A percentile compares a stretch with the other conserved stretches of the same genome.
phyloP scores from a whole-genome alignment of 2,329 filamentous ascomycete species.

The Hypoxylon sp. region DNA sequence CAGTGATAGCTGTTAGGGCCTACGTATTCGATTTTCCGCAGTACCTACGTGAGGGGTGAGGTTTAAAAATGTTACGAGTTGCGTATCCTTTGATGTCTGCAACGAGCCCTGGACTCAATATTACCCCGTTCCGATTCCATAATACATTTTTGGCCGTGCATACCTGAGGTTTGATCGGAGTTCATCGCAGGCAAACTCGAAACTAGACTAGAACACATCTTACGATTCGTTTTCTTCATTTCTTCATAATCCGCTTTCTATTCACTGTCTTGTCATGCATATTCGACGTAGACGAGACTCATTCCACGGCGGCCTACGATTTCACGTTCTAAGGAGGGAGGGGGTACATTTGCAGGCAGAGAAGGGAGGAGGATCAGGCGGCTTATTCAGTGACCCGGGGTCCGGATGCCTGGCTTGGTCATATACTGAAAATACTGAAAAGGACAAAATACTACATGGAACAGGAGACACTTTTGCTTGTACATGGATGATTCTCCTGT shows the following conservation, averaged over 20 bases:
- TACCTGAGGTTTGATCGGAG: not conserved
- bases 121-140: not conserved
- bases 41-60: not conserved
- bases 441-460: not conserved
- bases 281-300: constrained; percentile 1
- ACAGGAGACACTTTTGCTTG: constrained; percentile 7
- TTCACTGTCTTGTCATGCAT: constrained; percentile 4
- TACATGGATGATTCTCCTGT: constrained; percentile 4
- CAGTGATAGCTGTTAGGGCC: not conserved
- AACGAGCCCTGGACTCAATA: not conserved
- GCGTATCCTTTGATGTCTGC: not conserved
- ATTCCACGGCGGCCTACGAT: constrained; percentile 7
- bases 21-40: not conserved
- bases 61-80: not conserved
- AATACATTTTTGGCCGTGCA: not conserved
- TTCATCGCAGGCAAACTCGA: not conserved
- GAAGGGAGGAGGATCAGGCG: constrained; percentile 1
- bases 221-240: not conserved
- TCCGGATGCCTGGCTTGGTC: constrained; percentile 5
- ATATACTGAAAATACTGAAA: not conserved
- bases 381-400: constrained; percentile 6
- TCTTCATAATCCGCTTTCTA: constrained; percentile 4
- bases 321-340: constrained; percentile 4
- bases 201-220: constrained; percentile 6
- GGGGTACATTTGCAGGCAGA: constrained; percentile 4